Conservation (phyloP, 192 early-diverging fungal species). For the Linnemannia hyalina region DNA sequence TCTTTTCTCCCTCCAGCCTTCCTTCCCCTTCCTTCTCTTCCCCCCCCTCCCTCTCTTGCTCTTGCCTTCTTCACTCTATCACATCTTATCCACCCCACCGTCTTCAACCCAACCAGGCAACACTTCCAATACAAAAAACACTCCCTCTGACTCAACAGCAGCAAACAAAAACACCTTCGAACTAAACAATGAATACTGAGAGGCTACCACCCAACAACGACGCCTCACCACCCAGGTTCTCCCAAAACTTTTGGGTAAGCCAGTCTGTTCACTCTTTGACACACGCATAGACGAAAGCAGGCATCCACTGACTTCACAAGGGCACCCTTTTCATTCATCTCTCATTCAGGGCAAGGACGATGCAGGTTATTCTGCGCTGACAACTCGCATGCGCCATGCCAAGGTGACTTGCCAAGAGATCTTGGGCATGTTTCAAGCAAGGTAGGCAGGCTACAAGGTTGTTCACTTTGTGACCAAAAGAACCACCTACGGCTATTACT, state of each 20-base stretch:
- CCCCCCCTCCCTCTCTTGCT: no score
- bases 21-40: neutral
- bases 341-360: slow-evolving; percentile 71
- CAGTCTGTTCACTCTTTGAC: no score
- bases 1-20: neutral
- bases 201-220: slow-evolving; percentile 9
- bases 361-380: slow-evolving; percentile 75
- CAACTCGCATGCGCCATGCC: slow-evolving; percentile 74
- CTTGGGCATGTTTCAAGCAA: slow-evolving; percentile 66
- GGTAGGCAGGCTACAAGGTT: slow-evolving; percentile 39
- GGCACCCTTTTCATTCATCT: neutral
- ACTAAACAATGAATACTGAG: slow-evolving; percentile 30
- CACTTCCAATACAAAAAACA: neutral
- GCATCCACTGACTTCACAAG: neutral
- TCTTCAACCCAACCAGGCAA: no score
- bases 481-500: no score
- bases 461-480: neutral
- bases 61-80: no score
- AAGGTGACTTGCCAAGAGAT: slow-evolving; percentile 80
- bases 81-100: no score
- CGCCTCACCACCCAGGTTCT: slow-evolving; percentile 19
- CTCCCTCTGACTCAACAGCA: neutral
- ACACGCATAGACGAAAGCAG: neutral
- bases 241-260: slow-evolving; percentile 54
- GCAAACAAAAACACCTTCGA: neutral